Conservation (phyloP, 129 eudicot species). For the Glebionis coronaria region DNA sequence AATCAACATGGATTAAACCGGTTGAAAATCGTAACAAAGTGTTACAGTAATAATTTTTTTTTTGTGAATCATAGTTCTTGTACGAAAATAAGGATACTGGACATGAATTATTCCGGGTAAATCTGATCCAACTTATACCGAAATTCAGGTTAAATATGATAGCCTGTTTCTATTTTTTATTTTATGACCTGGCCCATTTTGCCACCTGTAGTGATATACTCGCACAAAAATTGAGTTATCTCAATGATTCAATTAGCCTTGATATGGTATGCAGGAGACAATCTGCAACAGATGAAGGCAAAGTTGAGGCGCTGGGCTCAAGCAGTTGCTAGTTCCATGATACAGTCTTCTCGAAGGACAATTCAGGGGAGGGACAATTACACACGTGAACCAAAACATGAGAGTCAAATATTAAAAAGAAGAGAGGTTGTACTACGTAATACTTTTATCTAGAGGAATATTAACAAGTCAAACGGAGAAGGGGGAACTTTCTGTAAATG, state of each 20-base stretch:
- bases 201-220: not conserved
- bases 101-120: too few relatives aligned
- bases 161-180: too few relatives aligned
- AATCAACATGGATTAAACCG: too few relatives aligned
- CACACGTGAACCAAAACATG: constrained; percentile 14
- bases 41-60: too few relatives aligned
- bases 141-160: too few relatives aligned
- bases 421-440: not conserved
- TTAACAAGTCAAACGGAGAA: not conserved
- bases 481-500: not conserved
- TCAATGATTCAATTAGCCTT: not conserved
- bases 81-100: too few relatives aligned
- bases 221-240: not conserved
- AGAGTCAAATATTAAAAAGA: not conserved
- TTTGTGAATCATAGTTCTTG: too few relatives aligned
- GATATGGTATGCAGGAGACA: constrained; percentile 32
- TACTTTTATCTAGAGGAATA: not conserved
- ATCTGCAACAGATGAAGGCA: constrained; percentile 39
- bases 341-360: constrained; percentile 31
- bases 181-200: too few relatives aligned
- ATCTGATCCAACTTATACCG: too few relatives aligned
- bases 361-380: constrained; percentile 18
- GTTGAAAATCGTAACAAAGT: too few relatives aligned
- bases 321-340: constrained; percentile 46
- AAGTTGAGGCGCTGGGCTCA: constrained; percentile 48